These are phyloP conservation scores for Fusarium sp. DNA, from an alignment of 2,329 filamentous ascomycete genomes.

Conservation along the genomic window DNA sequence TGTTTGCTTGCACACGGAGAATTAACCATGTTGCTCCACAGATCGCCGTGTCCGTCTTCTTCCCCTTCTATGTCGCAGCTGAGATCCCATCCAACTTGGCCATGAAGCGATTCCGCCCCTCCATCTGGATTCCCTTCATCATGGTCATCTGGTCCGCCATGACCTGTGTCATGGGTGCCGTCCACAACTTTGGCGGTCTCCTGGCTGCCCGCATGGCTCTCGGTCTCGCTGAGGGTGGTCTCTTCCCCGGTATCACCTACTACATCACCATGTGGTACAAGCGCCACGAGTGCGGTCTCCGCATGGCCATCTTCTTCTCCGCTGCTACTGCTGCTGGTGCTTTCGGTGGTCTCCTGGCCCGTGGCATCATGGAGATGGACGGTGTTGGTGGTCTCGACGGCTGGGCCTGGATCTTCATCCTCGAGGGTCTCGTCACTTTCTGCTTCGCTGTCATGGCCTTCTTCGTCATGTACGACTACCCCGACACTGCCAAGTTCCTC, in stretches of 20 bases:
- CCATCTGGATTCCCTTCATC: conserved; percentile 62
- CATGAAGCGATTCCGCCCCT: conserved; percentile 64
- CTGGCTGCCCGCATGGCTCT: conserved; percentile 59
- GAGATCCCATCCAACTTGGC: conserved; percentile 68
- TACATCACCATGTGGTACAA: conserved; percentile 70
- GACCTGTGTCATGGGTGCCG: conserved; percentile 62
- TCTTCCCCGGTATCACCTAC: conserved; percentile 72
- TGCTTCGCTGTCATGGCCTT: conserved; percentile 57
- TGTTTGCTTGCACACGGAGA: background rate
- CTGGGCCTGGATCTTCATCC: conserved; percentile 86
- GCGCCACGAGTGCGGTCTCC: conserved; percentile 68
- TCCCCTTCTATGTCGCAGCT: conserved; percentile 62
- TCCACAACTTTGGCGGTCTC: conserved; percentile 61
- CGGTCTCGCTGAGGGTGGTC: conserved; percentile 64
- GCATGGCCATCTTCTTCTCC: conserved; percentile 70
- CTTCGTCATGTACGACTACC: conserved; percentile 69
- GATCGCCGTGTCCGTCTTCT: conserved; percentile 61
- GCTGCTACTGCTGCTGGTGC: conserved; percentile 69
- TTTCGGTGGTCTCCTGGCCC: conserved; percentile 70
- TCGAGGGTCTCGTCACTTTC: conserved; percentile 67
- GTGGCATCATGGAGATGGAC: conserved; percentile 68
- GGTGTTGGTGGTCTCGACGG: conserved; percentile 63
- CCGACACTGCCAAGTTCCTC: conserved; percentile 62
- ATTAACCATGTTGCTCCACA: conserved; percentile 29
- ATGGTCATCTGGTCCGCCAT: conserved; percentile 63